phyloP scores from a whole-genome alignment of 139 green algal species.

The Picochlorum sp. region DNA sequence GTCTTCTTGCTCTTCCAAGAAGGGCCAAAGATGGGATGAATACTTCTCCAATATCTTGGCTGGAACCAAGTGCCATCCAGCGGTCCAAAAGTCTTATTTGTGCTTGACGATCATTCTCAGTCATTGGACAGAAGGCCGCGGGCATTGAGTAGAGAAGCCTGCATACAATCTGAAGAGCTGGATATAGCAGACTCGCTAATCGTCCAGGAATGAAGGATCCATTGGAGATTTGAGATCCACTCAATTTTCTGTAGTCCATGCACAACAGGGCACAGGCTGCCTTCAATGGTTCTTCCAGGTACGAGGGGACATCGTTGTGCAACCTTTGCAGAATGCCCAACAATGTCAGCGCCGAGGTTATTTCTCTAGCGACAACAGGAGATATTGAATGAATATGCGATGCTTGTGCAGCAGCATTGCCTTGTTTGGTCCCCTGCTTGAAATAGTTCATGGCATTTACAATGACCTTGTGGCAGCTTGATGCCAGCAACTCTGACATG shows the following conservation, averaged over 20 bases:
- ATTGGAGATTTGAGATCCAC: not conserved
- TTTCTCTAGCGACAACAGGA: slow-evolving; percentile 4
- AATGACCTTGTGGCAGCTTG: not conserved
- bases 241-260: slow-evolving; percentile 3
- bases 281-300: slow-evolving; percentile 17
- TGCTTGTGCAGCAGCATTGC: not conserved
- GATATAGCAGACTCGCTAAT: not conserved
- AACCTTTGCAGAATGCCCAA: slow-evolving; percentile 11
- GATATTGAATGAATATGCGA: slow-evolving; percentile 15
- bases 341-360: slow-evolving; percentile 1
- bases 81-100: slow-evolving; percentile 14
- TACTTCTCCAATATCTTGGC: slow-evolving; percentile 18
- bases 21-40: slow-evolving; percentile 21
- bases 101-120: not conserved
- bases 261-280: slow-evolving; percentile 13
- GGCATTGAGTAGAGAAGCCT: slow-evolving; percentile 19
- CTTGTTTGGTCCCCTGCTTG: not conserved
- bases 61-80: slow-evolving; percentile 11
- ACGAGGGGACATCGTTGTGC: not conserved
- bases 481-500: slow-evolving; percentile 16
- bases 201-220: not conserved
- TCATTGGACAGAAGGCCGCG: slow-evolving; percentile 3
- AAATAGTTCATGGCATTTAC: not conserved
- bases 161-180: slow-evolving; percentile 10
- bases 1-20: slow-evolving; percentile 10